Evolutionary conservation across 177 flowering plant genomes (phyloP).

Genomic region (Vitis hybrid): DNA sequence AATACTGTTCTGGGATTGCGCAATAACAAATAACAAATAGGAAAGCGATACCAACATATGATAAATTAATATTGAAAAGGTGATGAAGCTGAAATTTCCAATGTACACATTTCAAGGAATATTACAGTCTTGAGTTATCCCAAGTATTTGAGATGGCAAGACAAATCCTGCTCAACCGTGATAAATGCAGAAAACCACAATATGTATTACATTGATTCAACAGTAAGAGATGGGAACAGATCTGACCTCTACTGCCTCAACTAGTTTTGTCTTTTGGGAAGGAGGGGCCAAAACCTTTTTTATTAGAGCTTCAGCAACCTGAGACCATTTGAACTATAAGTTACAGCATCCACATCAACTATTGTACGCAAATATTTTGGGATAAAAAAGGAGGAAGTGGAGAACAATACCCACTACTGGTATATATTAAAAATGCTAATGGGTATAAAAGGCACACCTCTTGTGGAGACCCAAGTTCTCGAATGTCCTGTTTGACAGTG

Average conservation of each 20-base stretch:
- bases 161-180: too few species aligned
- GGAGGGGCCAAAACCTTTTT: slow-evolving; percentile 84
- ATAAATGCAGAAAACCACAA: too few species aligned
- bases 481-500: slow-evolving; percentile 66
- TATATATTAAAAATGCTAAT: background rate
- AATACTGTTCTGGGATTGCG: too few species aligned
- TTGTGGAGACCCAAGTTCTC: slow-evolving; percentile 88
- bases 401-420: background rate
- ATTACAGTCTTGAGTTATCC: too few species aligned
- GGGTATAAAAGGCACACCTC: slow-evolving; percentile 44
- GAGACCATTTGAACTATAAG: slow-evolving; percentile 20
- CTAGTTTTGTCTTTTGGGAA: slow-evolving; percentile 77
- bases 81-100: too few species aligned
- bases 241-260: slow-evolving; percentile 80
- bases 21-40: too few species aligned
- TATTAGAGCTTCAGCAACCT: slow-evolving; percentile 90
- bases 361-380: too few species aligned
- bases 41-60: too few species aligned
- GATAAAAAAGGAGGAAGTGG: background rate
- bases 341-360: background rate
- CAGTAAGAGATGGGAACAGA: background rate
- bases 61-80: too few species aligned
- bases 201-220: too few species aligned
- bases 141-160: too few species aligned
- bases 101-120: too few species aligned